These are phyloP conservation scores for Phallus indusiatus DNA, from an alignment of 768 basidiomycete genomes.

Conservation along the genomic window DNA sequence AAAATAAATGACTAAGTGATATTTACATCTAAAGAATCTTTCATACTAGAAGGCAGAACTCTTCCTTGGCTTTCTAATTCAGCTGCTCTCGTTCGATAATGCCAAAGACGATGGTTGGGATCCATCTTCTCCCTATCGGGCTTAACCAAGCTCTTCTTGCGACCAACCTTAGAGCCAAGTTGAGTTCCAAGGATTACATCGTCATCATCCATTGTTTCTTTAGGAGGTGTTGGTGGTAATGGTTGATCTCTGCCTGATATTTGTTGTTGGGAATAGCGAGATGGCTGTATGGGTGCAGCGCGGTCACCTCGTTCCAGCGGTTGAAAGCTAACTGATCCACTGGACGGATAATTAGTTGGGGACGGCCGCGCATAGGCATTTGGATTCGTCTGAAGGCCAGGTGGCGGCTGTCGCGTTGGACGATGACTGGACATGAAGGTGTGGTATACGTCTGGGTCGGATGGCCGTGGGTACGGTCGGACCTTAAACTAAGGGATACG, in stretches of 20 bases:
- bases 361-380: constrained; percentile 1
- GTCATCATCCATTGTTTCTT: constrained; percentile 31
- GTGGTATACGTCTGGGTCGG: not conserved
- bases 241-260: constrained; percentile 37
- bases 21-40: constrained; percentile 18
- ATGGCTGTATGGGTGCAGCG: constrained; percentile 44
- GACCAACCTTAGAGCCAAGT: constrained; percentile 44
- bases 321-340: constrained; percentile 51
- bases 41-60: constrained; percentile 72
- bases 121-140: constrained; percentile 97
- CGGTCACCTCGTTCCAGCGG: constrained; percentile 63
- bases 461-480: not conserved
- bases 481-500: not conserved
- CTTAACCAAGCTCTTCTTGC: constrained; percentile 88
- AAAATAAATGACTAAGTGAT: constrained; percentile 12
- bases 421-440: constrained; percentile 7
- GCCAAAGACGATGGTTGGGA: constrained; percentile 87
- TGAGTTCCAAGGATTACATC: constrained; percentile 19
- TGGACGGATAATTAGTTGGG: constrained; percentile 6
- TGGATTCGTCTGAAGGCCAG: constrained; percentile 3
- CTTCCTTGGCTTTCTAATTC: constrained; percentile 63
- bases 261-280: constrained; percentile 37
- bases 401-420: constrained; percentile 7
- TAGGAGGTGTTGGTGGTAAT: constrained; percentile 27
- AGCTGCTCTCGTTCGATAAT: constrained; percentile 84